Evolutionary conservation across 2,329 filamentous ascomycete species (phyloP).

Genomic region (Fusarium udum): DNA sequence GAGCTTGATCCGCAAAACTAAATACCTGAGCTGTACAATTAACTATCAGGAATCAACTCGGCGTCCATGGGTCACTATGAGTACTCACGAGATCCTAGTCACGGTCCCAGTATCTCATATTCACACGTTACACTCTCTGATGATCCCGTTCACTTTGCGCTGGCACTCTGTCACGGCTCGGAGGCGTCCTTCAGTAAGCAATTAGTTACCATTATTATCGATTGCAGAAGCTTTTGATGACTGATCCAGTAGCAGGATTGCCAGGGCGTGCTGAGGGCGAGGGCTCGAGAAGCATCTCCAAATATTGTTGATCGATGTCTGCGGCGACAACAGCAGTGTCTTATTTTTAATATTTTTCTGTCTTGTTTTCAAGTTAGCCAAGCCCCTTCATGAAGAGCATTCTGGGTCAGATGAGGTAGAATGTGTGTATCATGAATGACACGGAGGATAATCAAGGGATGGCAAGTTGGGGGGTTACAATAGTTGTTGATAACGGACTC

Average conservation of each 20-base stretch:
- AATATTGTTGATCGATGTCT: neutral
- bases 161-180: neutral
- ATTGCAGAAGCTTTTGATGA: neutral
- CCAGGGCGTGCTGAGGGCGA: neutral
- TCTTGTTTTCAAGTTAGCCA: neutral
- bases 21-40: neutral
- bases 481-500: neutral
- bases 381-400: neutral
- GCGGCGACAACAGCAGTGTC: neutral
- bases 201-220: neutral
- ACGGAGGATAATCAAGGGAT: neutral
- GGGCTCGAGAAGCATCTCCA: neutral
- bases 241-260: neutral
- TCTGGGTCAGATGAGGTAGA: neutral
- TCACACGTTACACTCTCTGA: neutral
- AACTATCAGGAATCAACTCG: neutral
- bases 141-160: neutral
- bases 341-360: neutral
- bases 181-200: neutral
- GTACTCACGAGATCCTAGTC: neutral
- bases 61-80: neutral
- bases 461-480: neutral
- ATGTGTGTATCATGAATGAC: neutral
- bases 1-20: neutral
- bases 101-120: neutral